Base-by-base conservation (phyloP, 2,329 filamentous ascomycete species). In the Verticillium longisporum region DNA sequence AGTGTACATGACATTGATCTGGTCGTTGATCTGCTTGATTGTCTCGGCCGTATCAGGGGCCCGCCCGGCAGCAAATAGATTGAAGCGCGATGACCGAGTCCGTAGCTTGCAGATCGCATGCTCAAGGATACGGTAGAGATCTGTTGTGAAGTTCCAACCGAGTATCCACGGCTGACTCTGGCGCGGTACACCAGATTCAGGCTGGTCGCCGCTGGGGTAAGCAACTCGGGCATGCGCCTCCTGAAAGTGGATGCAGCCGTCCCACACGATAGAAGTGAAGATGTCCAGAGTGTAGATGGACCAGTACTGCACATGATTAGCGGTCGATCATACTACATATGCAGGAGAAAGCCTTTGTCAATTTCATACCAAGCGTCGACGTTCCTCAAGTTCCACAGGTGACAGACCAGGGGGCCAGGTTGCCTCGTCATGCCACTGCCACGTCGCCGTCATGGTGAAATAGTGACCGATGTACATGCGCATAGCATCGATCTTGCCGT, bases 71-170 rank as follows among this genome's bases (percentile, higher is more conserved):
- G 15, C 18, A 36, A 37, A 45, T 4, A 45, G 34, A 4, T 61
- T 15, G 7, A 62, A 36, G 4, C 56, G 34, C 2, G 61, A 61
- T 11, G 33, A 45, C 9, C 61, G 61, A 34, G 58, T 59, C 31
- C 63, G 62, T 32, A 60, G 54, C 33, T 31, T 55, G 26, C 61
- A 67, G 38, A 73, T 58, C 3, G 76, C 77, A 64, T 85, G 80
- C 65, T 85, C 82, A 10, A 86, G 70, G 6, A 84, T 74, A 3
- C 81, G 77, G 66, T 84, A 85, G 0, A 85, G 70, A 65, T 84
- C 81, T 0, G 80, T 83, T 4, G 77, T 80, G 59, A 83, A 82
- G 67, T 85, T 85, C 80, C 80, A 85, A 21, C 83, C 83, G 37
- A 75, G 74, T 14, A 85, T 69, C 83, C 83, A 85, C 58, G 53